phyloP scores from a whole-genome alignment of 352 stramenopile species.

The Pseudoperonospora humuli region DNA sequence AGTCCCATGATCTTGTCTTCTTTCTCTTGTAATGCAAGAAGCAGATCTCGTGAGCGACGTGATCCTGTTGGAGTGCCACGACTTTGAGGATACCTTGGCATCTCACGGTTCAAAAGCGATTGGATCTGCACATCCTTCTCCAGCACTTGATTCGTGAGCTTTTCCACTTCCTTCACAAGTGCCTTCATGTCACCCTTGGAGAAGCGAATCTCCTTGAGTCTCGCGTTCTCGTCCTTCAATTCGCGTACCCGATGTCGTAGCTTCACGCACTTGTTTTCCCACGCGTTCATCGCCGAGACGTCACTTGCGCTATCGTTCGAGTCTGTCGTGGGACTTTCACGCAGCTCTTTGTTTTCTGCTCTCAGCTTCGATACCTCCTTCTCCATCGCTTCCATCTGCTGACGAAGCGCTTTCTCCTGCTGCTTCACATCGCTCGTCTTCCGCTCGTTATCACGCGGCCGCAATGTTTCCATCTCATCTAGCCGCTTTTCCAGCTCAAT shows the following conservation, averaged over 20 bases:
- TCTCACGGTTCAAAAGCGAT: slow-evolving; percentile 23
- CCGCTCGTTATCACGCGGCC: slow-evolving; percentile 2
- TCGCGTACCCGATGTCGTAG: slow-evolving; percentile 41
- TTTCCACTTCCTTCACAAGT: slow-evolving; percentile 42
- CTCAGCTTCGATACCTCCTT: slow-evolving; percentile 40
- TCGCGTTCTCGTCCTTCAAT: slow-evolving; percentile 40
- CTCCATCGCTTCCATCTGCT: slow-evolving; percentile 27
- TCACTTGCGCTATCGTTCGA: slow-evolving; percentile 5
- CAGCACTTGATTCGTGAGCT: slow-evolving; percentile 35
- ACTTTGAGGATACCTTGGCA: slow-evolving; percentile 6
- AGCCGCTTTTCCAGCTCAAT: slow-evolving; percentile 30
- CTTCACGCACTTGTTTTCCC: slow-evolving; percentile 36
- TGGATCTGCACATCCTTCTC: slow-evolving; percentile 48
- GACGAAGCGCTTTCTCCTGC: slow-evolving; percentile 13
- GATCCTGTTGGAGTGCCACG: slow-evolving; percentile 18
- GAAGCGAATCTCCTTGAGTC: slow-evolving; percentile 39
- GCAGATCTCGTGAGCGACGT: slow-evolving; percentile 44
- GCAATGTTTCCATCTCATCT: slow-evolving; percentile 17
- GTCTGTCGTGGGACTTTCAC: slow-evolving; percentile 9
- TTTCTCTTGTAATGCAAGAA: slow-evolving; percentile 41
- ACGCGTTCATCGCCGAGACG: slow-evolving; percentile 11
- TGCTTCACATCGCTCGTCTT: slow-evolving; percentile 7
- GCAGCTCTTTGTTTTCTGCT: slow-evolving; percentile 44
- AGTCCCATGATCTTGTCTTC: slow-evolving; percentile 77
- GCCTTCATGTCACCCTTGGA: slow-evolving; percentile 39